Evolutionary conservation across 2,329 filamentous ascomycete species (phyloP), one percentile per base, ranked within the genome.

Genomic region (Ophiostoma sp.): DNA sequence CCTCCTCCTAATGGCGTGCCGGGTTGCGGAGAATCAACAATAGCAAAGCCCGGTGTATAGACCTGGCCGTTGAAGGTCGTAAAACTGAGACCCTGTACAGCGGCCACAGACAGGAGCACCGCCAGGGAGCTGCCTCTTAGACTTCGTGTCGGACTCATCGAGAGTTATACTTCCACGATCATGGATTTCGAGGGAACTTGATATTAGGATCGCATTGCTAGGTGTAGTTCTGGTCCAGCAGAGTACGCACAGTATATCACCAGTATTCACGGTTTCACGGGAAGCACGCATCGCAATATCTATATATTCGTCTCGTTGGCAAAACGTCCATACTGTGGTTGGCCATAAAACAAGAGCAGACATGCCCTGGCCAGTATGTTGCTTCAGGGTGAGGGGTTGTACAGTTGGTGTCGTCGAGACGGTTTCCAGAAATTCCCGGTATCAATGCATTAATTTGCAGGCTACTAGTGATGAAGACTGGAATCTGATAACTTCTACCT

Each of bases 41-140:
- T 85, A 33, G 84, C 88, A 70, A 91, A 83, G 0, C 89, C 89
- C 0, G 89, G 89, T 0, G 89, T 92, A 75, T 85, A 90, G 69
- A 92, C 85, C 74, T 91, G 88, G 20, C 89, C 89, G 74, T 86
- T 86, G 31, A 86, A 79, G 68, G 87, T 84, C 27, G 84, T 86
- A 74, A 90, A 89, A 72, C 82, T 80, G 60, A 79, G 76, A 6
- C 80, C 80, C 10, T 74, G 20, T 75, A 71, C 20, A 74, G 54
- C 74, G 73, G 33, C 77, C 70, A 17, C 79, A 74, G 54, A 41
- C 20, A 65, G 31, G 15, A 64, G 33, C 62, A 74, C 77, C 71
- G 17, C 80, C 62, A 23, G 41, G 60, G 36, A 69, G 57, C 62
- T 62, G 27, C 31, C 44, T 39, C 10, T 39, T 2, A n/a, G 20